Base-by-base conservation (phyloP, 129 eudicot species). In the Tagetes patula region DNA sequence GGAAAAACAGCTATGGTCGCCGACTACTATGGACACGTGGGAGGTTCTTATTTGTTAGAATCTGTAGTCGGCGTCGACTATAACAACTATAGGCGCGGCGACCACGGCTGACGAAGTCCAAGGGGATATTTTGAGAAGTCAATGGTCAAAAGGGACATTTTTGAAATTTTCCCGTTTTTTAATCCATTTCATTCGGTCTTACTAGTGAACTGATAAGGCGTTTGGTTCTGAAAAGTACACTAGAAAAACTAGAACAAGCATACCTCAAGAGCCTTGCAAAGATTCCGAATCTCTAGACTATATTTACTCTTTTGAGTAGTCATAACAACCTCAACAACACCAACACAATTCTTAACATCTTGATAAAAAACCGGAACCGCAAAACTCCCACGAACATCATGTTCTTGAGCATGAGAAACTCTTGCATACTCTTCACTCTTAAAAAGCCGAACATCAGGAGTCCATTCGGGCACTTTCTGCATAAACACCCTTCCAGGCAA, bases 221-320 rank as follows among this genome's bases (percentile, higher is more conserved):
- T 20, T 20, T 20, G 0, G 27, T 20, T 20, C 27, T 20, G 27
- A 20, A 20, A 20, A 20, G 0, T 20, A 20, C 27, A 20, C 27
- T 20, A 20, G 27, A 20, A 20, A 20, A 20, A 20, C 27, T 20
- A 20, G 27, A 0, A 20, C 27, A 69, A 49, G 39, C 84, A 77
- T 64, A 92, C 98, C 98, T 87, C 86, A 53, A 93, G 98, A 77
- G 98, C 96, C 82, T 84, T 77, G 75, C 96, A 87, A 67, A 93
- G 89, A 46, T 86, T 89, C 77, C 90, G 96, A 72, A 93, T 86
- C 79, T 93, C 98, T 3, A 83, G 73, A 46, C 79, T 50, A 33
- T 87, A 93, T 14, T 84, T 88, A 78, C 77, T 83, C 86, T 86
- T 93, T 77, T 69, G 92, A 34, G 84, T 84, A 54, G 95, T 89